Conservation (phyloP, 2,329 filamentous ascomycete genomes). For the Paecilomyces niveus region DNA sequence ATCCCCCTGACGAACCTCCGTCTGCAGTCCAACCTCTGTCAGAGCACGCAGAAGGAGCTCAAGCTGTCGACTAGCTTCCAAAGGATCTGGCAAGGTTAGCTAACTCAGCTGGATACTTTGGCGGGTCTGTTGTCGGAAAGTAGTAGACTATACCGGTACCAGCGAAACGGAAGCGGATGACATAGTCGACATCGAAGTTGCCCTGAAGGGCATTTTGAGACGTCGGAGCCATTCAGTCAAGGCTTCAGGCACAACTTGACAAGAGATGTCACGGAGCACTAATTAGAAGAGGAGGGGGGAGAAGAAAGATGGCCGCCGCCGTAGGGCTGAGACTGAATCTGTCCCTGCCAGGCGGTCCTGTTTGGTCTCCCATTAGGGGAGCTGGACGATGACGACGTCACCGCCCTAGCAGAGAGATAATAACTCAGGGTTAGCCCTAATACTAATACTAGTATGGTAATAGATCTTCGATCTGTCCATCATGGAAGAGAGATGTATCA, state of each 20-base stretch:
- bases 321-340: neutral
- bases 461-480: neutral
- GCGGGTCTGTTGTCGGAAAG: neutral
- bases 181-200: slow-evolving; percentile 78
- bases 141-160: slow-evolving; percentile 51
- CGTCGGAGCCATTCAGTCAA: slow-evolving; percentile 19
- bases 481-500: neutral
- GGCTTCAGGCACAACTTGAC: neutral
- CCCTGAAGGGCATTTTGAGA: slow-evolving; percentile 28
- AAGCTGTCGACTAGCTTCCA: slow-evolving; percentile 66
- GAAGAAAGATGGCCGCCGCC: neutral
- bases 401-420: neutral
- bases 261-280: neutral
- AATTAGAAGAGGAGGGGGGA: neutral
- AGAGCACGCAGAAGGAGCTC: slow-evolving; percentile 71
- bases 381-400: neutral
- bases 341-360: neutral
- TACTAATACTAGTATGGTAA: neutral
- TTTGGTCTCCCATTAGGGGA: neutral
- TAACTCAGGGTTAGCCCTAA: neutral
- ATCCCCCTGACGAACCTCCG: slow-evolving; percentile 77
- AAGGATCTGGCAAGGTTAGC: slow-evolving; percentile 47
- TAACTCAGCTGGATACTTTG: neutral
- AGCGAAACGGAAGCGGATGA: slow-evolving; percentile 71
- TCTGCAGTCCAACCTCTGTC: slow-evolving; percentile 70